Conservation (phyloP, 306 rosid genomes). For the Vicia villosa region DNA sequence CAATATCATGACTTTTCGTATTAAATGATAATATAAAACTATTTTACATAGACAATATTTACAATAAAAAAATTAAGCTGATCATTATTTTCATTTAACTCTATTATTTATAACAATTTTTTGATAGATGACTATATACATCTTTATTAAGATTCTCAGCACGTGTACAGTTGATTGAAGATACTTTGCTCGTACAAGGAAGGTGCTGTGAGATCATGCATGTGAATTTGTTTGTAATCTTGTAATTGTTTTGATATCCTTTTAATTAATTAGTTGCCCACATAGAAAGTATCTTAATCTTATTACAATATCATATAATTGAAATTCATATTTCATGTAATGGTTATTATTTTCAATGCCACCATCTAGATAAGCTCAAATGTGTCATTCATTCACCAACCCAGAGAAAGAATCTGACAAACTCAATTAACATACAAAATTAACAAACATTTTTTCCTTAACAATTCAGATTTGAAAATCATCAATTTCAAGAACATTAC, state of each 20-base stretch:
- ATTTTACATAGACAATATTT: too few relatives aligned
- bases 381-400: constrained; percentile 39
- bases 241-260: not conserved
- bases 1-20: too few relatives aligned
- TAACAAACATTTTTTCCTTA: not conserved
- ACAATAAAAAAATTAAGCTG: too few relatives aligned
- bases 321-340: not conserved
- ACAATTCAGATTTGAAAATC: constrained; percentile 35
- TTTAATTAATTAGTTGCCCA: too few relatives aligned
- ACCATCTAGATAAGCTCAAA: constrained; percentile 39
- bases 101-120: too few relatives aligned
- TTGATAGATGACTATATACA: too few relatives aligned
- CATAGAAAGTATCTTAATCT: too few relatives aligned
- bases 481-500: constrained; percentile 30
- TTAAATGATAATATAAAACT: too few relatives aligned
- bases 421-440: not conserved
- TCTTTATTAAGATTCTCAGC: not conserved
- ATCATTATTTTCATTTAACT: too few relatives aligned
- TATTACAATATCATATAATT: too few relatives aligned
- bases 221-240: too few relatives aligned
- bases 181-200: constrained; percentile 7
- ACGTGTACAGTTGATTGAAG: not conserved
- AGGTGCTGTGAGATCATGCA: not conserved
- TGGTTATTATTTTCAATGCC: constrained; percentile 1
- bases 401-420: constrained; percentile 40